Conservation (phyloP, 495 filamentous ascomycete species). For the Penicillium desertorum region DNA sequence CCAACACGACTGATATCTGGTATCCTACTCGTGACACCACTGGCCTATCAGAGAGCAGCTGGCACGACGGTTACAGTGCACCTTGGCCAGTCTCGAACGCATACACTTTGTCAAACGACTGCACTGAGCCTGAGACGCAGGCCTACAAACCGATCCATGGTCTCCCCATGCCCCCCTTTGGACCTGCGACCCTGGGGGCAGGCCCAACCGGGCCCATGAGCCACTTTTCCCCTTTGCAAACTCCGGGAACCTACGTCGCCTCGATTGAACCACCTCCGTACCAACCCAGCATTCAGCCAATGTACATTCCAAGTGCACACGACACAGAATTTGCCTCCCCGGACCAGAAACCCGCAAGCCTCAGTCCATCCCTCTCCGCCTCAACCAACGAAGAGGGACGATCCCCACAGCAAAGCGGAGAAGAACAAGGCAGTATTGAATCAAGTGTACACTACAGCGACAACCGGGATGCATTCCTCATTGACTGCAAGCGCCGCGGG, state of each 20-base stretch:
- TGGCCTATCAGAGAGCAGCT: not conserved
- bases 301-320: not conserved
- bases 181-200: not conserved
- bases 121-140: not conserved
- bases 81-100: not conserved
- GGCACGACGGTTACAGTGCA: not conserved
- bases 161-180: not conserved
- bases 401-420: not conserved
- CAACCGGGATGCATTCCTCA: conserved; percentile 61
- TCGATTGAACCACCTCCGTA: not conserved
- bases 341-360: not conserved
- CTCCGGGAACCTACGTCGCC: not conserved
- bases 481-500: conserved; percentile 61
- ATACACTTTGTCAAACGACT: not conserved
- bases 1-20: not conserved
- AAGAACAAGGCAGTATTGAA: conserved; percentile 1
- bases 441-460: conserved; percentile 22
- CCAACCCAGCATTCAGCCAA: not conserved
- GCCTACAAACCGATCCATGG: not conserved
- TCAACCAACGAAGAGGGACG: not conserved
- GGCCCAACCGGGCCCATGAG: too few relatives aligned
- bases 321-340: not conserved
- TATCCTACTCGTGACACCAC: not conserved
- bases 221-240: not conserved
- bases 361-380: conserved; percentile 1